Percentiles rank a stretch among this genome's conserved stretches.
Evolutionary conservation across 305 asterid species (phyloP).

Genomic region (Fraxinus nigra): DNA sequence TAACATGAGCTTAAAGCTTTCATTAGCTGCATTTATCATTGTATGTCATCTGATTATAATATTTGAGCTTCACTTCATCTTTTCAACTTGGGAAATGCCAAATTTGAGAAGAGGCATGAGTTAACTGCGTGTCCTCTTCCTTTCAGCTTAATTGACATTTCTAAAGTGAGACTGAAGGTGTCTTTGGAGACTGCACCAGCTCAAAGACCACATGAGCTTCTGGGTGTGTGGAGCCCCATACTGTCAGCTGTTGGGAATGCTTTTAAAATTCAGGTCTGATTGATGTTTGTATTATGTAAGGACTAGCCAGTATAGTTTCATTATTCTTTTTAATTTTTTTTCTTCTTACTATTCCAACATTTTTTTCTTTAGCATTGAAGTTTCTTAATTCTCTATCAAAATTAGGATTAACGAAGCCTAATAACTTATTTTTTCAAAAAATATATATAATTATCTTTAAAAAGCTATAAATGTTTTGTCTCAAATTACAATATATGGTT

Average conservation of each 20-base stretch:
- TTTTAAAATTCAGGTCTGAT: constrained; percentile 79
- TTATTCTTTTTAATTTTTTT: constrained; percentile 9
- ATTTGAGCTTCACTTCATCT: background rate
- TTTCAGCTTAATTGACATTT: constrained; percentile 90
- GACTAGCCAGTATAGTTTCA: constrained; percentile 14
- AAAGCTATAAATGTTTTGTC: background rate
- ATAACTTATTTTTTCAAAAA: constrained; percentile 8
- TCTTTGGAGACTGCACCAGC: constrained; percentile 93
- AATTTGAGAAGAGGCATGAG: constrained; percentile 5
- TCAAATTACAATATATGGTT: background rate
- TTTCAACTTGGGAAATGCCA: constrained; percentile 7
- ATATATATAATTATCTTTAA: constrained; percentile 4
- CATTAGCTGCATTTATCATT: constrained; percentile 8
- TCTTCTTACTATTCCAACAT: background rate
- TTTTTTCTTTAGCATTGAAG: background rate
- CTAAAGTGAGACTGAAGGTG: constrained; percentile 84
- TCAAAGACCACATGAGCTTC: constrained; percentile 86
- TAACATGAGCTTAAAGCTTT: constrained; percentile 1
- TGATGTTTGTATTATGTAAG: constrained; percentile 13
- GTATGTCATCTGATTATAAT: background rate
- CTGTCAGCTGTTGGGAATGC: constrained; percentile 97
- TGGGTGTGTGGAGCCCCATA: constrained; percentile 97
- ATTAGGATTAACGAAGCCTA: constrained; percentile 4
- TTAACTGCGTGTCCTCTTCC: constrained; percentile 13
- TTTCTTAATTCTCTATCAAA: constrained; percentile 7